Percentiles rank a stretch among this genome's conserved stretches.
Conservation (phyloP, 805 yeast species). For the Lachancea sp. region DNA sequence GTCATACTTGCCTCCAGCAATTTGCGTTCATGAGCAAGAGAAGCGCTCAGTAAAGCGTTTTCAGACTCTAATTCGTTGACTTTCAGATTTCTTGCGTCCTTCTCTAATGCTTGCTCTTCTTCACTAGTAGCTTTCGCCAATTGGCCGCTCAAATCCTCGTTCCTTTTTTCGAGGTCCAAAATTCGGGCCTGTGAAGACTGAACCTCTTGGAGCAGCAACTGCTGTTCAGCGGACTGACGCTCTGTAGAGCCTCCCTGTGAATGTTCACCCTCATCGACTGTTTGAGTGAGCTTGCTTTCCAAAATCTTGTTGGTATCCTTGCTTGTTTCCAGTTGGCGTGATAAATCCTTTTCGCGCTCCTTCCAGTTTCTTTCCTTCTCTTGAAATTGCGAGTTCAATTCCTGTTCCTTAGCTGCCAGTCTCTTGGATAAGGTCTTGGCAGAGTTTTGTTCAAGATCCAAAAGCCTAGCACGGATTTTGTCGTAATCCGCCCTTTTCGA, state of each 20-base stretch:
- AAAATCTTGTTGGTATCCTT: slow-evolving; percentile 57
- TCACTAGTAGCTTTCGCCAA: slow-evolving; percentile 48
- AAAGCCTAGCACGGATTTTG: slow-evolving; percentile 55
- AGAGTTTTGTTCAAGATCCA: slow-evolving; percentile 53
- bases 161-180: slow-evolving; percentile 67
- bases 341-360: slow-evolving; percentile 46
- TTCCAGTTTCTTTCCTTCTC: slow-evolving; percentile 71
- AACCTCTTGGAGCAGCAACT: slow-evolving; percentile 65
- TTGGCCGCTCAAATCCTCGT: slow-evolving; percentile 65
- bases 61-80: slow-evolving; percentile 59
- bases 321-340: slow-evolving; percentile 45
- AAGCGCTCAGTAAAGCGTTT: slow-evolving; percentile 42
- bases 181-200: slow-evolving; percentile 64
- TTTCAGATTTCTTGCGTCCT: slow-evolving; percentile 37
- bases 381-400: slow-evolving; percentile 57
- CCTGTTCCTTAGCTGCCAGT: slow-evolving; percentile 67
- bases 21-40: slow-evolving; percentile 26
- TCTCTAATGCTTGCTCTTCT: slow-evolving; percentile 37
- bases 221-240: slow-evolving; percentile 44
- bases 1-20: slow-evolving; percentile 13
- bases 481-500: slow-evolving; percentile 73
- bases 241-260: slow-evolving; percentile 5
- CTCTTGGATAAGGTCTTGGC: slow-evolving; percentile 49
- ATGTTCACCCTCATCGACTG: slow-evolving; percentile 29
- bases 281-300: slow-evolving; percentile 58